A percentile compares a stretch with the other conserved stretches of the same genome.
These are phyloP conservation scores for Teunomyces atbi DNA, from an alignment of 805 yeast species.

Conservation along the genomic window DNA sequence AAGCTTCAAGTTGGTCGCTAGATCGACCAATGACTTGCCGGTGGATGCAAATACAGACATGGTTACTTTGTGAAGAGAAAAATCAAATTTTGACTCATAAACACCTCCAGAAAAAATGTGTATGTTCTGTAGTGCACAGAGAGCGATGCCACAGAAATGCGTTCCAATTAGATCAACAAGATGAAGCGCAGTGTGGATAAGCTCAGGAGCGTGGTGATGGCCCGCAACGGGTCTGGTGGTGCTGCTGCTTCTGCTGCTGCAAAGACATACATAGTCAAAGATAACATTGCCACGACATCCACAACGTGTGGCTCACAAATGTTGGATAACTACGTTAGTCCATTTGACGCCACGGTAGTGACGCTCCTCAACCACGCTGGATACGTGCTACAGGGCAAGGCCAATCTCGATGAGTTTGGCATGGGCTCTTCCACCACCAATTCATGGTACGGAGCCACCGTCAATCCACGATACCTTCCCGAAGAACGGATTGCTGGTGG, in stretches of 20 bases:
- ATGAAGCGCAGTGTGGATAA: not conserved
- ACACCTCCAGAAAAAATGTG: not conserved
- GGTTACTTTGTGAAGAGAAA: not conserved
- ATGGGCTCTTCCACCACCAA: slow-evolving; percentile 81
- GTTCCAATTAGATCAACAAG: not conserved
- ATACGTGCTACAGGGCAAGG: slow-evolving; percentile 64
- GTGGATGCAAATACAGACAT: slow-evolving; percentile 10
- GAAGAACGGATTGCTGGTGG: slow-evolving; percentile 64
- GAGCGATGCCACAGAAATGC: not conserved
- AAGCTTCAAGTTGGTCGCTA: slow-evolving; percentile 25
- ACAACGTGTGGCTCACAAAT: slow-evolving; percentile 81
- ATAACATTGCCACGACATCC: slow-evolving; percentile 70
- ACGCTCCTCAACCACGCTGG: slow-evolving; percentile 52
- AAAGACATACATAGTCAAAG: slow-evolving; percentile 49
- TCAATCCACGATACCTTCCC: slow-evolving; percentile 45
- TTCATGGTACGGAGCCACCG: slow-evolving; percentile 55
- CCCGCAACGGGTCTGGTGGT: not conserved
- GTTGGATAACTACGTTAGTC: slow-evolving; percentile 60
- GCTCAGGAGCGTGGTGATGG: slow-evolving; percentile 2
- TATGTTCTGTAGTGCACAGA: not conserved
- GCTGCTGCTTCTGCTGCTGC: not conserved
- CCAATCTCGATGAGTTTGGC: slow-evolving; percentile 95
- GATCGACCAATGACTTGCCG: slow-evolving; percentile 13
- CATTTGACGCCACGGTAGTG: slow-evolving; percentile 78
- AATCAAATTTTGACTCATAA: slow-evolving; percentile 4